Evolutionary conservation across 2,329 filamentous ascomycete genomes (phyloP), one percentile per base, ranked within the genome.

Genomic region (Calonectria naviculata): DNA sequence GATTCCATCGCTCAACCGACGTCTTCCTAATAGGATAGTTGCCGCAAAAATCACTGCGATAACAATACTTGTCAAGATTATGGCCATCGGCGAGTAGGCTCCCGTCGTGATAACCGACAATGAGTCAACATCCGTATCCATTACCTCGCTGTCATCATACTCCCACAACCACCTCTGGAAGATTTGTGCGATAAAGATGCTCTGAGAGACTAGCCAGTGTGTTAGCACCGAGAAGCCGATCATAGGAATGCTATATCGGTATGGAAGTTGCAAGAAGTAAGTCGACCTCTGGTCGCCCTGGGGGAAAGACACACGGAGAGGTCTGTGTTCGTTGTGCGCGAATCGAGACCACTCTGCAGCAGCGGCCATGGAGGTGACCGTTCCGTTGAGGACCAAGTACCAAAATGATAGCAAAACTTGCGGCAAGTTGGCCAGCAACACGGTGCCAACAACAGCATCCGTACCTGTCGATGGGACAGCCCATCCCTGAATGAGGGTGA

Each of bases 321-420:
- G 17, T 34, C 17, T n/a, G 29, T 54, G 52, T 15, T 47, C 41
- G 31, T 44, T 31, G n/a, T 28, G 24, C 10, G 46, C 64, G 17
- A 67, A 67, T 5, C 58, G n/a, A n/a, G 31, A 60, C 64, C 64
- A 67, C 26, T 67, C 64, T 15, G 42, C 36, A 10, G 64, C 64
- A 9, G 64, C 41, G 1, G 46, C 26, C 64, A 67, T 67, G n/a
- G 36, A 36, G 8, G 64, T 67, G 12, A 67, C 31, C 10, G 56
- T n/a, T 19, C 29, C 64, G 15, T 67, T 67, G 9, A 46, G 46
- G 19, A 58, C 21, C 29, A 67, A 67, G 64, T 67, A 67, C 17
- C 42, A 28, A 15, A 67, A 36, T 4, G 64, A 67, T 17, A 67
- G 46, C 24, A 58, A 21, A 9, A 67, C 36, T 36, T 67, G 64